These are phyloP conservation scores for Hypomyces perniciosus DNA, from an alignment of 2,329 filamentous ascomycete species.

Conservation along the genomic window DNA sequence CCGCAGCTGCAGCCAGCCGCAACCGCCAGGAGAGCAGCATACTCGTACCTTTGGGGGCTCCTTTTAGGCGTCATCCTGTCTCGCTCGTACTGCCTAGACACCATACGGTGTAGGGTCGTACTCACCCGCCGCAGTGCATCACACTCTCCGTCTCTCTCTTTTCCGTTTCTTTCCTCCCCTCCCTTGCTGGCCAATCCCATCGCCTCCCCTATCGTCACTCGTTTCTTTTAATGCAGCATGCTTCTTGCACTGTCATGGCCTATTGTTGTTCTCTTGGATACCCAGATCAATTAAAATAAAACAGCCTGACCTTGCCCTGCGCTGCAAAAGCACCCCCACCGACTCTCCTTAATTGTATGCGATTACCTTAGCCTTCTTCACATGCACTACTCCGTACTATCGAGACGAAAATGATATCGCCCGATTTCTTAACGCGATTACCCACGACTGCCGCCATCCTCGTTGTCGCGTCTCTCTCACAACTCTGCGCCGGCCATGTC, in stretches of 20 bases:
- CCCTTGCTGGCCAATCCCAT: not conserved
- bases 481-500: conserved; percentile 30
- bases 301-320: not conserved
- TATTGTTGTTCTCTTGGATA: not conserved
- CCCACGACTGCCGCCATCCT: conserved; percentile 7
- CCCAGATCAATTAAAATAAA: not conserved
- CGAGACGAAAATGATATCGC: conserved; percentile 8
- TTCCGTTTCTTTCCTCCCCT: not conserved
- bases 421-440: not conserved
- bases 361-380: not conserved
- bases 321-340: not conserved
- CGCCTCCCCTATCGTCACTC: not conserved
- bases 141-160: not conserved
- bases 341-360: not conserved
- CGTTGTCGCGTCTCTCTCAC: conserved; percentile 19
- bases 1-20: no score
- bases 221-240: not conserved
- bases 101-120: not conserved
- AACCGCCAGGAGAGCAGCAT: no score
- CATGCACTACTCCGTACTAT: not conserved
- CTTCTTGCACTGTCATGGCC: not conserved
- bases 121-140: no score
- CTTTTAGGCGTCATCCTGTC: not conserved
- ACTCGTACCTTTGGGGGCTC: no score
- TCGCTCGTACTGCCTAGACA: not conserved